A percentile compares a stretch with the other conserved stretches of the same genome.
These are phyloP conservation scores for Clonostachys chloroleuca DNA, from an alignment of 2,329 filamentous ascomycete species.

Conservation along the genomic window DNA sequence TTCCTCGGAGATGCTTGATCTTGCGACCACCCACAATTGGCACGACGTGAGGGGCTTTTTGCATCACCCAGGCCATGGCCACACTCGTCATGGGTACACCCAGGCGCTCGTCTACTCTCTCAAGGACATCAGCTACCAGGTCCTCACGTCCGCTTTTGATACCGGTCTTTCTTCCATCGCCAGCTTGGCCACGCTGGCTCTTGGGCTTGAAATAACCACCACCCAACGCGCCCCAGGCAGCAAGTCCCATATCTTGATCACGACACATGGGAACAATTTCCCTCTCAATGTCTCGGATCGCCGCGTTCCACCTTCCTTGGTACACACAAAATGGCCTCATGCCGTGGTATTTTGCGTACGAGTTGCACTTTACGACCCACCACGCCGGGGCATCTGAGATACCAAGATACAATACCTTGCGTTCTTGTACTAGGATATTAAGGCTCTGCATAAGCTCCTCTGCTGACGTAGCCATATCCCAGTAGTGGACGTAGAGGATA, in stretches of 20 bases:
- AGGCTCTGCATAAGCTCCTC: slow-evolving; percentile 17
- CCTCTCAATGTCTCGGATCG: slow-evolving; percentile 16
- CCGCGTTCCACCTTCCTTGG: slow-evolving; percentile 19
- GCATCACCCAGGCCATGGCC: slow-evolving; percentile 57
- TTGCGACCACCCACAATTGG: slow-evolving; percentile 58
- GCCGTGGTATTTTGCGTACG: slow-evolving; percentile 15
- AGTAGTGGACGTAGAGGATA: slow-evolving; percentile 20
- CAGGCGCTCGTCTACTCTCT: slow-evolving; percentile 3
- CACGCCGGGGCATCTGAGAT: slow-evolving; percentile 21
- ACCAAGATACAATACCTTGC: slow-evolving; percentile 21
- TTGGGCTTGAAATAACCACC: slow-evolving; percentile 25
- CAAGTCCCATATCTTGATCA: slow-evolving; percentile 31
- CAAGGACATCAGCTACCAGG: slow-evolving; percentile 2
- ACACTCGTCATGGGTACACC: slow-evolving; percentile 7
- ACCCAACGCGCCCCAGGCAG: slow-evolving; percentile 39
- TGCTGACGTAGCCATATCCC: slow-evolving; percentile 15
- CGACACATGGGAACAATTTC: slow-evolving; percentile 24
- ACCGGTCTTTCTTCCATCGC: neutral
- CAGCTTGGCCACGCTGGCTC: slow-evolving; percentile 1
- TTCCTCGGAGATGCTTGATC: slow-evolving; percentile 55
- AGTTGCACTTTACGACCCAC: slow-evolving; percentile 18
- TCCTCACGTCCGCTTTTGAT: neutral
- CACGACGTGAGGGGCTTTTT: slow-evolving; percentile 55
- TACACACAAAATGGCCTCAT: slow-evolving; percentile 18
- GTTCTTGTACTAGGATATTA: slow-evolving; percentile 12